Evolutionary conservation across 805 yeast genomes (phyloP).

Genomic region (Isabelozyma heimii): DNA sequence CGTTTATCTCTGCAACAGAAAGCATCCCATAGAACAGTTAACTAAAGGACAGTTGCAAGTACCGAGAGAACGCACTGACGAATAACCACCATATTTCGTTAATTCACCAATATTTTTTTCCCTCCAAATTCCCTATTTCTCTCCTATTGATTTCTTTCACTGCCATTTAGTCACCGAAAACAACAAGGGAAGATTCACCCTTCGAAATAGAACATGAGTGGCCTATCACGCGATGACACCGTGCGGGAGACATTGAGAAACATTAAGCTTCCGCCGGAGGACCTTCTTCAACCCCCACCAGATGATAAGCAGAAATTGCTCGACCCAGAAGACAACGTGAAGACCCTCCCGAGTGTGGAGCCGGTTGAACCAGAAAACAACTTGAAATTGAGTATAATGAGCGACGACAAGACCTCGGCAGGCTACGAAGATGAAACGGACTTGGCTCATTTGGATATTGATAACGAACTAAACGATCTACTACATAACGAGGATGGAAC

Average conservation of each 20-base stretch:
- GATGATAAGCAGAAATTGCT: slow-evolving; percentile 14
- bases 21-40: not conserved
- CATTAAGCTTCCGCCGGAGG: too few species aligned
- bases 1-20: not conserved
- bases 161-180: too few species aligned
- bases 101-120: too few species aligned
- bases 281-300: not conserved
- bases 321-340: not conserved
- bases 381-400: not conserved
- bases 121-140: too few species aligned
- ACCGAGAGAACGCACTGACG: too few species aligned
- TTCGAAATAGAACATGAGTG: slow-evolving; percentile 7
- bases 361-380: not conserved
- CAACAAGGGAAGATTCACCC: not conserved
- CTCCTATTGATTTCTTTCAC: too few species aligned
- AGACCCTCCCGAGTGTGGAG: not conserved
- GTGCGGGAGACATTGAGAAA: not conserved
- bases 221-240: slow-evolving; percentile 7
- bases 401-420: not conserved
- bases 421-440: slow-evolving; percentile 1
- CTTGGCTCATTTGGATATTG: slow-evolving; percentile 5
- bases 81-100: too few species aligned
- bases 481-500: slow-evolving; percentile 9
- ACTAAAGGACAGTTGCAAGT: too few species aligned
- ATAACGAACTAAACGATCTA: slow-evolving; percentile 9